Evolutionary conservation across 1,284 basidiomycete genomes (phyloP).

Genomic region (Sporisorium reilianum): DNA sequence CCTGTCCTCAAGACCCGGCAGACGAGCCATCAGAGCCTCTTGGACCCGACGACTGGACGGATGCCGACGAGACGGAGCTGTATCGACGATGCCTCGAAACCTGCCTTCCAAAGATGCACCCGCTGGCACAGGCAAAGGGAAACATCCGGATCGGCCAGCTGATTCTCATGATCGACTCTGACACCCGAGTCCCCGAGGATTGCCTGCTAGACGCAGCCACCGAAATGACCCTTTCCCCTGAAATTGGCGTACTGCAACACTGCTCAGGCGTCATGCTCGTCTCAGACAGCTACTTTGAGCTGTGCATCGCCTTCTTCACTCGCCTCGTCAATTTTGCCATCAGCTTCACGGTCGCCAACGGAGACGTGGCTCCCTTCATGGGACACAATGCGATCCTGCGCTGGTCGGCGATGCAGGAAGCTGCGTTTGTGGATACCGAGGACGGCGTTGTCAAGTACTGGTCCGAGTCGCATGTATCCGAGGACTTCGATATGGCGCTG

Average conservation of each 20-base stretch:
- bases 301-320: constrained; percentile 81
- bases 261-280: constrained; percentile 88
- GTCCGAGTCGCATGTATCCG: constrained; percentile 82
- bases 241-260: constrained; percentile 84
- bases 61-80: constrained; percentile 45
- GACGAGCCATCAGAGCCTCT: no score
- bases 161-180: constrained; percentile 74
- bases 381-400: constrained; percentile 89
- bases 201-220: constrained; percentile 86
- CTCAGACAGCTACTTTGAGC: constrained; percentile 85
- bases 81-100: constrained; percentile 33
- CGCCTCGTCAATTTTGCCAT: constrained; percentile 56
- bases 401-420: constrained; percentile 85
- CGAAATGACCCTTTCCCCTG: constrained; percentile 80
- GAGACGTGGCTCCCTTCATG: constrained; percentile 77
- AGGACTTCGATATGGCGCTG: constrained; percentile 81
- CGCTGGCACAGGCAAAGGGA: constrained; percentile 68
- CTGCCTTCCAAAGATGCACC: constrained; percentile 71
- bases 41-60: constrained; percentile 33
- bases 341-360: constrained; percentile 71
- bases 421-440: constrained; percentile 77
- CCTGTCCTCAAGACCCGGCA: no score
- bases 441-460: constrained; percentile 81
- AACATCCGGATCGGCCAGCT: constrained; percentile 57
- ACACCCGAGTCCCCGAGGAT: constrained; percentile 87